phyloP scores from a whole-genome alignment of 2,329 filamentous ascomycete species.

The Tolypocladium ovalisporum region DNA sequence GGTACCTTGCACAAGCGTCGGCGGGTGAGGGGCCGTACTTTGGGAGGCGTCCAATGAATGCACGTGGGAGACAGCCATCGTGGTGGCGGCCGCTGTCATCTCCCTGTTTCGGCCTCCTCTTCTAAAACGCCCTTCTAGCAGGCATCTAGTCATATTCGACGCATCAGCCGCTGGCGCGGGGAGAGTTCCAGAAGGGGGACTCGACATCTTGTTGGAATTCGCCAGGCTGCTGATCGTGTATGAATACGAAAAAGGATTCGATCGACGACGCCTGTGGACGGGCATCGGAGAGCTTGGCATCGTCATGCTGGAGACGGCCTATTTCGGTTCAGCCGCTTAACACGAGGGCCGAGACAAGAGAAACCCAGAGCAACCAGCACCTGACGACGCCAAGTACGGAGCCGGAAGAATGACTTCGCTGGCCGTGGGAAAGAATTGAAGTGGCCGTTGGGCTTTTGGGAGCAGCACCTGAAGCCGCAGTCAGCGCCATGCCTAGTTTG shows the following conservation, averaged over 20 bases:
- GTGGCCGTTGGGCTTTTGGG: neutral
- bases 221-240: neutral
- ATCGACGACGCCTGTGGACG: neutral
- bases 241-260: neutral
- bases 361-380: neutral
- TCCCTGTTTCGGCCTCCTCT: neutral
- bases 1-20: slow-evolving; percentile 11
- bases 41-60: neutral
- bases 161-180: neutral
- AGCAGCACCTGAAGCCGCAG: neutral
- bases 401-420: neutral
- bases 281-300: neutral
- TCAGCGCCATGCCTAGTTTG: too few species aligned
- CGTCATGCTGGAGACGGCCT: neutral
- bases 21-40: neutral
- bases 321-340: neutral
- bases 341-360: neutral
- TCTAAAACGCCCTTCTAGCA: neutral
- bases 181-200: neutral
- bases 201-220: neutral
- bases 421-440: neutral
- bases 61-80: neutral
- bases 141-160: neutral
- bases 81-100: neutral
- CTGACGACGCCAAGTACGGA: neutral